Evolutionary conservation across 768 basidiomycete species (phyloP), one percentile per base, ranked within the genome.

Genomic region (Termitomyces bulborhizus): DNA sequence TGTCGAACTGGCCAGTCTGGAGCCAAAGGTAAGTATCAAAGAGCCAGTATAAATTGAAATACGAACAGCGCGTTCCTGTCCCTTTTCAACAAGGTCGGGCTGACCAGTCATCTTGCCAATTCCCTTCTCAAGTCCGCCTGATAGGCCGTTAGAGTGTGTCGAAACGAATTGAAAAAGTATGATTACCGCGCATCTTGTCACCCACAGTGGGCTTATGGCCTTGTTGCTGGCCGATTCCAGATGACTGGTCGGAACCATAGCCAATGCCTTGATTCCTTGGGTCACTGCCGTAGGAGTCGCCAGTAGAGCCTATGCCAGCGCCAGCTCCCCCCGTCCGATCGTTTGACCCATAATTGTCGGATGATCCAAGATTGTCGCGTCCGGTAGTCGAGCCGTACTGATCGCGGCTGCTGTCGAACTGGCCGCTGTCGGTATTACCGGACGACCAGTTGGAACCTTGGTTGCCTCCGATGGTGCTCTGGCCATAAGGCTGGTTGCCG

Each of bases 41-140:
- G 15, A 6, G 7, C 36, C 1, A 49, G 12, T 15, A 0, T 3
- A 0, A 4, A 1, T 16, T 16, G 4, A 1, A 16, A 4, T 54
- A 53, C 45, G 4, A 1, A 57, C 57, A 4, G 48, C 16, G 11
- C 63, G 60, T 44, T 62, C 61, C 50, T 67, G 57, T 6, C 67
- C 67, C 36, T 50, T 56, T 56, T 66, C 60, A 8, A 54, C 53
- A 18, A 63, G 47, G 0, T 63, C 63, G 5, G 59, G 60, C 32
- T 68, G 60, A 8, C 57, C 59, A 3, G 63, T 51, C 24, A 64
- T 44, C 54, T 68, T 68, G 0, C 65, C 65, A 6, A 60, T 55
- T 2, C 63, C 36, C 11, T 62, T 63, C 58, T 68, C 67, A 1
- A 60, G 55, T 24, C 63, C 63, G 13, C 66, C 66, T 67, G 18